Evolutionary conservation across 1,284 basidiomycete species (phyloP).

Genomic region (Cutaneotrichosporon sp.): DNA sequence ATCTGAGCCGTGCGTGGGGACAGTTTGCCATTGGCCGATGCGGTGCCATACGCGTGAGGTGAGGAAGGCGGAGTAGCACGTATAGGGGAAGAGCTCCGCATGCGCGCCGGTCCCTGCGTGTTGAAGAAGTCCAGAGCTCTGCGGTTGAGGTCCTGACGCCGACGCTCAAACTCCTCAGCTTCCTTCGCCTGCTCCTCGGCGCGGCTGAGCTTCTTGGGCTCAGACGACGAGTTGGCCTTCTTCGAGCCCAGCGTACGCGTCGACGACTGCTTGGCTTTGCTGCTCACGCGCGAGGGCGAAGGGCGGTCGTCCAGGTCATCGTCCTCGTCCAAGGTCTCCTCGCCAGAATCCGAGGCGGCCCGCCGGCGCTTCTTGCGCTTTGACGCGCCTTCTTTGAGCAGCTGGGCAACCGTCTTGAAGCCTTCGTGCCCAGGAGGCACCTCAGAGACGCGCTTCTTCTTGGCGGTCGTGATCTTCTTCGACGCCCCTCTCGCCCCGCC

Average conservation of each 20-base stretch:
- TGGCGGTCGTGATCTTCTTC: slow-evolving; percentile 23
- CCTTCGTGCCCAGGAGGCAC: slow-evolving; percentile 48
- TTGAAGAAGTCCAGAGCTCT: slow-evolving; percentile 45
- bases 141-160: slow-evolving; percentile 20
- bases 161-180: slow-evolving; percentile 8
- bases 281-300: not conserved
- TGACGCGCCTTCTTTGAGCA: slow-evolving; percentile 34
- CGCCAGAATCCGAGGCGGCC: slow-evolving; percentile 1
- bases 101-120: slow-evolving; percentile 28
- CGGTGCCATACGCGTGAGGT: not conserved
- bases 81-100: slow-evolving; percentile 11
- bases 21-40: slow-evolving; percentile 11
- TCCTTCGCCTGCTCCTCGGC: slow-evolving; percentile 9
- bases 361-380: slow-evolving; percentile 24
- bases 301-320: slow-evolving; percentile 20
- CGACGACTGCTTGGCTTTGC: not conserved
- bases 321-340: slow-evolving; percentile 18
- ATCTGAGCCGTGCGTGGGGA: slow-evolving; percentile 39
- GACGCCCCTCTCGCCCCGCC: slow-evolving; percentile 1
- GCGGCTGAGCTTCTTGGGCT: not conserved
- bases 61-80: slow-evolving; percentile 8
- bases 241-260: slow-evolving; percentile 10
- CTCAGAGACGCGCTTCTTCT: slow-evolving; percentile 37
- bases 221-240: slow-evolving; percentile 9
- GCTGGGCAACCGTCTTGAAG: slow-evolving; percentile 48